These are phyloP conservation scores for Psilocybe cubensis DNA, from an alignment of 768 basidiomycete species.

Conservation along the genomic window DNA sequence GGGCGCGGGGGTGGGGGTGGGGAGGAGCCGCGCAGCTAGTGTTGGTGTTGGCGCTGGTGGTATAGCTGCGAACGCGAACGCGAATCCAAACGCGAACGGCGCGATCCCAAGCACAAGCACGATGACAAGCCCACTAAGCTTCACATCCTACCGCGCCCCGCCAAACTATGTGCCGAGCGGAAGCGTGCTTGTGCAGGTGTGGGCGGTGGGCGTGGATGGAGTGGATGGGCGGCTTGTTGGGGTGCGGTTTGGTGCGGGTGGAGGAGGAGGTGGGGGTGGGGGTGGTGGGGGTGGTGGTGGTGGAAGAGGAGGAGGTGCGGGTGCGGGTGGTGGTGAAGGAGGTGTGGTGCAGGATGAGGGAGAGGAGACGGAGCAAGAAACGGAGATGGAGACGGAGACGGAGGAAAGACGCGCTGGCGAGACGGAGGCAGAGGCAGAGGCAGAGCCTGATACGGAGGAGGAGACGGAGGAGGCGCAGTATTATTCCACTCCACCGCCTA, in stretches of 20 bases:
- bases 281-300: background rate
- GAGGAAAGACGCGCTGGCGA: background rate
- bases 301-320: conserved; percentile 6
- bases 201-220: conserved; percentile 84
- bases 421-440: background rate
- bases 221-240: conserved; percentile 72
- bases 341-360: conserved; percentile 1
- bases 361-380: conserved; percentile 6
- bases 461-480: conserved; percentile 10
- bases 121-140: conserved; percentile 54
- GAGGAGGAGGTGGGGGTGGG: conserved; percentile 20
- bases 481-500: conserved; percentile 5
- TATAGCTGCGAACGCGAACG: background rate
- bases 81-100: background rate
- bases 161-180: conserved; percentile 72
- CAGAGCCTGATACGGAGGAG: conserved; percentile 1
- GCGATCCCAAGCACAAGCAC: background rate
- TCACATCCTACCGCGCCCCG: conserved; percentile 72
- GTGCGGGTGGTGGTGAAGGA: conserved; percentile 9
- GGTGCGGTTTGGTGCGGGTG: conserved; percentile 43
- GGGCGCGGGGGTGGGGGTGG: background rate
- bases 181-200: conserved; percentile 84
- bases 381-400: background rate
- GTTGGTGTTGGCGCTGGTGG: background rate
- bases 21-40: background rate